Conservation (phyloP, 2,329 filamentous ascomycete genomes). For the Xylariaceae sp. region DNA sequence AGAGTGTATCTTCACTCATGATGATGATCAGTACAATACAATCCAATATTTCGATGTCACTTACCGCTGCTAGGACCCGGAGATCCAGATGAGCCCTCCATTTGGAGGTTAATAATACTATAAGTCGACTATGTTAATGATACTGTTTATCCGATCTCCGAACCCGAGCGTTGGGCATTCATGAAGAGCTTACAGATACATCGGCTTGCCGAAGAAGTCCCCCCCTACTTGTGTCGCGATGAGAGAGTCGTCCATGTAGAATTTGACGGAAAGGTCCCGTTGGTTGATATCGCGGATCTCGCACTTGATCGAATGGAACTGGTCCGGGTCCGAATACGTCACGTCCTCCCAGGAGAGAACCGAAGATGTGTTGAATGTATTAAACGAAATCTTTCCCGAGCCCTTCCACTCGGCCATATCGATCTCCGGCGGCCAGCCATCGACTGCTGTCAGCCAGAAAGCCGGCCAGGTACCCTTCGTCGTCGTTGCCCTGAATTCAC, state of each 20-base stretch:
- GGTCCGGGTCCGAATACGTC: constrained; percentile 46
- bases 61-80: constrained; percentile 41
- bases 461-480: constrained; percentile 57
- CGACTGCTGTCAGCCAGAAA: constrained; percentile 59
- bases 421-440: constrained; percentile 61
- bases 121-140: constrained; percentile 2
- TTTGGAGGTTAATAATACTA: constrained; percentile 50
- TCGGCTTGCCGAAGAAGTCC: constrained; percentile 50
- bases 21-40: background rate
- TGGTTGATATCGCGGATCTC: constrained; percentile 56
- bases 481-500: constrained; percentile 45
- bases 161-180: background rate
- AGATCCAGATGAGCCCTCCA: constrained; percentile 49
- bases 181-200: constrained; percentile 44
- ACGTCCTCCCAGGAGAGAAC: constrained; percentile 51
- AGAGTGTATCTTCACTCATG: constrained; percentile 30
- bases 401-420: constrained; percentile 66
- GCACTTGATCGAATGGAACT: constrained; percentile 54
- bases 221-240: constrained; percentile 54
- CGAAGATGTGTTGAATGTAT: constrained; percentile 48
- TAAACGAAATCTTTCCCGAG: constrained; percentile 58
- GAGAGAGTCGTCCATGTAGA: constrained; percentile 55
- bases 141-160: background rate
- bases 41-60: background rate
- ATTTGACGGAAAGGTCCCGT: constrained; percentile 54